These are phyloP conservation scores for Cylindrotheca closterium DNA, from an alignment of 108 stramenopile species.

Conservation along the genomic window DNA sequence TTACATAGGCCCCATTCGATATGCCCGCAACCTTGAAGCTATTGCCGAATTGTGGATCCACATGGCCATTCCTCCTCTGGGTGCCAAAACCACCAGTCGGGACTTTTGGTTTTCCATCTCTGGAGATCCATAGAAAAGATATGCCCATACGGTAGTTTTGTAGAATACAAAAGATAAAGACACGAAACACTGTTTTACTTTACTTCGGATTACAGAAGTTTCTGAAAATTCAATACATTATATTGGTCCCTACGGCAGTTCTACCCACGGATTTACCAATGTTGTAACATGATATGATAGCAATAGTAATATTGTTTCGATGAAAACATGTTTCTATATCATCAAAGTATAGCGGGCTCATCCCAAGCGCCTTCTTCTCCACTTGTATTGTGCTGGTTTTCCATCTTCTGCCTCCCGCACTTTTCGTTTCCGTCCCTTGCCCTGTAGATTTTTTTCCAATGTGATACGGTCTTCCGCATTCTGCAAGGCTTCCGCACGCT, in stretches of 20 bases:
- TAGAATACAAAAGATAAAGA: no score
- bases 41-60: conserved; percentile 49
- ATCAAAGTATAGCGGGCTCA: no score
- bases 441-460: conserved; percentile 73
- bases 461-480: conserved; percentile 74
- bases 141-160: no score
- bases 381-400: conserved; percentile 73
- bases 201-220: no score
- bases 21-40: conserved; percentile 43
- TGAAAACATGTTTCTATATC: conserved; percentile 57
- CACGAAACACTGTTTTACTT: no score
- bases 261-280: no score
- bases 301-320: neutral
- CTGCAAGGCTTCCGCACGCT: conserved; percentile 58
- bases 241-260: no score
- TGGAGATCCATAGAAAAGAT: conserved; percentile 26
- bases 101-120: conserved; percentile 26
- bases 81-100: conserved; percentile 14
- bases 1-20: conserved; percentile 44
- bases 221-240: no score
- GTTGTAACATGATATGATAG: no score
- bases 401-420: conserved; percentile 62
- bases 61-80: conserved; percentile 29
- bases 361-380: conserved; percentile 67
- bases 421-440: conserved; percentile 90